These are phyloP conservation scores for Ustilago trichophora DNA, from an alignment of 1,284 basidiomycete species.

Conservation along the genomic window DNA sequence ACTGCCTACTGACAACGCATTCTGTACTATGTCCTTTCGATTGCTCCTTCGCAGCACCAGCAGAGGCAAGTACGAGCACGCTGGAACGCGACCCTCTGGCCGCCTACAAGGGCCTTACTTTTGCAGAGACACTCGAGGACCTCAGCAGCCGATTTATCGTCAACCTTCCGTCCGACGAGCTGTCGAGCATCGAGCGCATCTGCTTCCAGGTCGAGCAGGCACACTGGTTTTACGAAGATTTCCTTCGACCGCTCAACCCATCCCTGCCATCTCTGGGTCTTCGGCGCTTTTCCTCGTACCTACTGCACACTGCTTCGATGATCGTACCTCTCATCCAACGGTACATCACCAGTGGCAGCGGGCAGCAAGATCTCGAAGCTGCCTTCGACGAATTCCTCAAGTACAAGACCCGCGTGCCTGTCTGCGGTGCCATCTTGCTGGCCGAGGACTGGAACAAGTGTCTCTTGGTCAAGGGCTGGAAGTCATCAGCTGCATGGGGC, in stretches of 20 bases:
- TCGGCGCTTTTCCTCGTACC: conserved; percentile 91
- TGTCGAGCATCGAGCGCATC: conserved; percentile 87
- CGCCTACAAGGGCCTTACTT: conserved; percentile 49
- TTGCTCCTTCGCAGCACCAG: conserved; percentile 6
- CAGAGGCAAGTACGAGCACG: conserved; percentile 36
- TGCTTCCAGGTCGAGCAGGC: conserved; percentile 99
- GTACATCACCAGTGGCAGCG: conserved; percentile 56
- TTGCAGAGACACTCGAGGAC: conserved; percentile 67
- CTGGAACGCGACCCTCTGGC: conserved; percentile 32
- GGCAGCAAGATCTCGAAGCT: conserved; percentile 58
- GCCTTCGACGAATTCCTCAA: conserved; percentile 68
- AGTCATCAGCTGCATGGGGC: conserved; percentile 93
- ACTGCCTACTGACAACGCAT: conserved; percentile 14
- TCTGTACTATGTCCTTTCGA: neutral
- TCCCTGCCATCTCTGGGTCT: conserved; percentile 79
- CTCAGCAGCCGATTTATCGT: conserved; percentile 82
- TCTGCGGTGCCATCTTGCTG: conserved; percentile 97
- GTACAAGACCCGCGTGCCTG: conserved; percentile 96
- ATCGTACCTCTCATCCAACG: conserved; percentile 63
- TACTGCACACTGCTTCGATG: conserved; percentile 70
- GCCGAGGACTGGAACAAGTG: conserved; percentile 83
- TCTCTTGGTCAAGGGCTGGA: conserved; percentile 85
- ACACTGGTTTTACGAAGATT: conserved; percentile 99
- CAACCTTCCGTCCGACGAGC: conserved; percentile 93
- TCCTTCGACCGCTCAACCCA: conserved; percentile 84